Percentiles rank a stretch among this genome's conserved stretches.
Conservation (phyloP, 768 basidiomycete genomes). For the Holtermanniella nyarrowii region DNA sequence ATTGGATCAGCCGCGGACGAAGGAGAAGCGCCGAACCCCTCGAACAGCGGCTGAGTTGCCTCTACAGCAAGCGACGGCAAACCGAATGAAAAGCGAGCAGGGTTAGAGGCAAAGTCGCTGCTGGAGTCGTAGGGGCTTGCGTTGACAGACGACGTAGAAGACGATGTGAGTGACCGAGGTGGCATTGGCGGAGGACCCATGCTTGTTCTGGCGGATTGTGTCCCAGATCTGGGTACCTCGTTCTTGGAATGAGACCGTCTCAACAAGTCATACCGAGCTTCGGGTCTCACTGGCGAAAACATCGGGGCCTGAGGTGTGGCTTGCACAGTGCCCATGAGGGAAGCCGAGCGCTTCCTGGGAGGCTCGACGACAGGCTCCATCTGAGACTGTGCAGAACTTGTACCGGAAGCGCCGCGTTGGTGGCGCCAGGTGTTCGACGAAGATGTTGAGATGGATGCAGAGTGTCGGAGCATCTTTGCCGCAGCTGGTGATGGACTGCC, state of each 20-base stretch:
- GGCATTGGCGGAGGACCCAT: not conserved
- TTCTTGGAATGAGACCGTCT: slow-evolving; percentile 2
- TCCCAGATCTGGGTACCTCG: not conserved
- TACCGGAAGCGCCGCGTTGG: too few species aligned
- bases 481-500: slow-evolving; percentile 3
- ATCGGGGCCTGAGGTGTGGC: not conserved
- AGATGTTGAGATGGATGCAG: slow-evolving; percentile 5
- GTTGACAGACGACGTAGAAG: not conserved
- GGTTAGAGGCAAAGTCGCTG: not conserved
- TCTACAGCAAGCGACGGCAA: slow-evolving; percentile 5
- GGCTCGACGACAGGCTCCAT: not conserved
- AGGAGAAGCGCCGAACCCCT: slow-evolving; percentile 16
- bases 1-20: not conserved
- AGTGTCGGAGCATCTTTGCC: slow-evolving; percentile 9
- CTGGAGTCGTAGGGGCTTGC: not conserved
- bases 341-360: slow-evolving; percentile 3
- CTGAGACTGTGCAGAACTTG: too few species aligned
- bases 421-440: not conserved
- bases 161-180: not conserved
- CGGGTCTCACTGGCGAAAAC: slow-evolving; percentile 1
- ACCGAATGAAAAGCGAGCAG: slow-evolving; percentile 3
- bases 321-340: not conserved
- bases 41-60: slow-evolving; percentile 9
- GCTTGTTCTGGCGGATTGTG: not conserved
- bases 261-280: slow-evolving; percentile 5